Conservation (phyloP, 108 stramenopile genomes). For the Fragilaria radians region DNA sequence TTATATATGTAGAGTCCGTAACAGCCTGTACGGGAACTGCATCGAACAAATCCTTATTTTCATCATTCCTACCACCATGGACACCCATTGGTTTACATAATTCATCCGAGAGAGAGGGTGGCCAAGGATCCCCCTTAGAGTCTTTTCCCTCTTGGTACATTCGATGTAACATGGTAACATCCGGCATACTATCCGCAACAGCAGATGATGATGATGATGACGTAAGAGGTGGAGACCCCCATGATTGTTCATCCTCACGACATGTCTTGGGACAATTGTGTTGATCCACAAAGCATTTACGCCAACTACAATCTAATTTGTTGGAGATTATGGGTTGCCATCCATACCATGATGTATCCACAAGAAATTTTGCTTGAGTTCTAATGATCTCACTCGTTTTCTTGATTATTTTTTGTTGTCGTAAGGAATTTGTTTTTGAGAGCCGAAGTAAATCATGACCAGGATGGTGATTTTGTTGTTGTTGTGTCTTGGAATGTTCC, state of each 20-base stretch:
- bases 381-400: no score
- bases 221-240: slow-evolving; percentile 20
- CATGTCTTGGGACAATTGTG: slow-evolving; percentile 34
- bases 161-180: slow-evolving; percentile 58
- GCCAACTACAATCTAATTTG: slow-evolving; percentile 40
- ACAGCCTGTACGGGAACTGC: slow-evolving; percentile 26
- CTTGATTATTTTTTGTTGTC: no score
- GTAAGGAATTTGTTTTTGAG: no score
- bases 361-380: no score
- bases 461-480: no score
- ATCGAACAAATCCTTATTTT: slow-evolving; percentile 32
- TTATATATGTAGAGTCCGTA: slow-evolving; percentile 10
- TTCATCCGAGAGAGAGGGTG: slow-evolving; percentile 47
- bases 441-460: no score
- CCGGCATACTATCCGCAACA: slow-evolving; percentile 34
- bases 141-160: slow-evolving; percentile 53
- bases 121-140: slow-evolving; percentile 58
- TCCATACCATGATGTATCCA: slow-evolving; percentile 40
- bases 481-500: no score
- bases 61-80: slow-evolving; percentile 24
- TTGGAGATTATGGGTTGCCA: slow-evolving; percentile 48
- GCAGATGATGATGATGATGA: background rate
- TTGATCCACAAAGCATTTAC: slow-evolving; percentile 42
- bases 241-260: slow-evolving; percentile 35
- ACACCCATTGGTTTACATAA: slow-evolving; percentile 51